Conservation (phyloP, 148 eudicot species). For the Vaccinium myrtillus region DNA sequence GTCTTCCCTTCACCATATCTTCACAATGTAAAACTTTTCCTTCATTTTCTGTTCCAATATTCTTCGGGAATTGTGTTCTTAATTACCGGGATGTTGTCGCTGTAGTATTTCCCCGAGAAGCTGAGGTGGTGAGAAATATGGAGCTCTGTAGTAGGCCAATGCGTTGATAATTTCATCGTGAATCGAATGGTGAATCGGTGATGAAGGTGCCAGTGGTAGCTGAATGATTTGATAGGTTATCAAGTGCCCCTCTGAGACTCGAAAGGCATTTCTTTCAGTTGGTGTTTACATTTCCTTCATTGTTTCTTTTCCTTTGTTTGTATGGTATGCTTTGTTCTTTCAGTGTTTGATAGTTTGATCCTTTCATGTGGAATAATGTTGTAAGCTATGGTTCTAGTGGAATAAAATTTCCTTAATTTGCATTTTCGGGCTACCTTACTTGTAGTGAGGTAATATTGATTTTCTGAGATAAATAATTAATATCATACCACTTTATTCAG, state of each 20-base stretch:
- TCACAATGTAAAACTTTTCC: not conserved
- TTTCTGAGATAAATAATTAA: too few relatives aligned
- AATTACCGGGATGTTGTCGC: not conserved
- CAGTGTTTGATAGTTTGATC: not conserved
- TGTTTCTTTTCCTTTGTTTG: not conserved
- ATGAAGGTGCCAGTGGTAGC: not conserved
- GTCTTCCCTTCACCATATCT: not conserved
- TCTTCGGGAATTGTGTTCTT: not conserved
- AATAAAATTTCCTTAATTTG: not conserved
- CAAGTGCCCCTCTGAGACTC: not conserved
- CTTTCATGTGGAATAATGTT: not conserved
- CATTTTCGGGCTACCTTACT: not conserved
- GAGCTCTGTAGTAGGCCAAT: not conserved
- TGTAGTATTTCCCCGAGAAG: constrained; percentile 49
- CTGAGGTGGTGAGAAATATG: constrained; percentile 38
- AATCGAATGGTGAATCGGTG: not conserved
- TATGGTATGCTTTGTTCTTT: not conserved
- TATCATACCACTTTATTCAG: too few relatives aligned
- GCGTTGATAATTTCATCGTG: not conserved
- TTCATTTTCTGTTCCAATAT: not conserved
- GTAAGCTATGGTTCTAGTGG: not conserved
- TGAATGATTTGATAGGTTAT: not conserved
- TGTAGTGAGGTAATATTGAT: too few relatives aligned
- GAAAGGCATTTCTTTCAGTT: not conserved
- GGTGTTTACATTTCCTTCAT: not conserved